A percentile compares a stretch with the other conserved stretches of the same genome.
Evolutionary conservation across 805 yeast genomes (phyloP).

Genomic region (Cyberlindnera veronae): DNA sequence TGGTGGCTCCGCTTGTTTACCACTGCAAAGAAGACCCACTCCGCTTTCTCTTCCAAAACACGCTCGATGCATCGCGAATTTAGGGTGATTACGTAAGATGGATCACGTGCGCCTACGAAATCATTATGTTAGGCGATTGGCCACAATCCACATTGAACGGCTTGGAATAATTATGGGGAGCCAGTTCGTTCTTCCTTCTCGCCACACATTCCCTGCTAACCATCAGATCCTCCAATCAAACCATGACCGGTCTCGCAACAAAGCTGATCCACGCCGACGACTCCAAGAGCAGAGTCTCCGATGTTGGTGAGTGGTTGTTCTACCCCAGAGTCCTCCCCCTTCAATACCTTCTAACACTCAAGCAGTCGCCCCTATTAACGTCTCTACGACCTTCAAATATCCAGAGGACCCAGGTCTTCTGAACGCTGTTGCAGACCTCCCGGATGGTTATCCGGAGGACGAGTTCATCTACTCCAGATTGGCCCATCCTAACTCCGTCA

Average conservation of each 20-base stretch:
- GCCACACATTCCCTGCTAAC: neutral
- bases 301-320: slow-evolving; percentile 38
- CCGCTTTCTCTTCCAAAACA: too few relatives aligned
- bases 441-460: slow-evolving; percentile 32
- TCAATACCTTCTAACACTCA: too few relatives aligned
- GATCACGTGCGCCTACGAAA: too few relatives aligned
- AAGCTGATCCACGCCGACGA: slow-evolving; percentile 72
- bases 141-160: too few relatives aligned
- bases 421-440: slow-evolving; percentile 40
- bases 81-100: too few relatives aligned
- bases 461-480: slow-evolving; percentile 64
- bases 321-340: too few relatives aligned
- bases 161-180: too few relatives aligned
- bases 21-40: too few relatives aligned
- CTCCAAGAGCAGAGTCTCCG: slow-evolving; percentile 48
- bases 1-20: too few relatives aligned
- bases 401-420: slow-evolving; percentile 54
- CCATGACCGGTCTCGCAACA: slow-evolving; percentile 46
- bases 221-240: neutral
- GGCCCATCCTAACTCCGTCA: slow-evolving; percentile 67
- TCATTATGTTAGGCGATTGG: too few relatives aligned
- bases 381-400: slow-evolving; percentile 76
- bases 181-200: neutral
- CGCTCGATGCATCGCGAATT: too few relatives aligned
- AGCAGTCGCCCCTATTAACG: slow-evolving; percentile 70